Evolutionary conservation across 1,139 yeast species (phyloP).

Genomic region (Geotrichum restrictum): DNA sequence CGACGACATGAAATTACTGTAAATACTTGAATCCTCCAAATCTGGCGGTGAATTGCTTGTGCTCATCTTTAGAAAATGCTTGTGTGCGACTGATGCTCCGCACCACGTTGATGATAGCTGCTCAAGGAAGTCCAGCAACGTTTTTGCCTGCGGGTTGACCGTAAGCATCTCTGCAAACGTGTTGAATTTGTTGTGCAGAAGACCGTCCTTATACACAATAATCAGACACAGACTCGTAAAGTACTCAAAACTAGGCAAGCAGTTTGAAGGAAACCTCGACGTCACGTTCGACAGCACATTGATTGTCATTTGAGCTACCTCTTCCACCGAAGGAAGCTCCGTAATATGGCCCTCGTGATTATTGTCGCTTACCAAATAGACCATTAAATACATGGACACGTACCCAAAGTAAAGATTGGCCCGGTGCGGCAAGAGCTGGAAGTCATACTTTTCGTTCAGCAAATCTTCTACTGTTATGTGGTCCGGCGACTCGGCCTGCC

Average conservation of each 20-base stretch:
- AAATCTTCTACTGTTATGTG: neutral
- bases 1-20: slow-evolving; percentile 1
- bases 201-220: neutral
- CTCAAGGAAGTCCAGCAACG: neutral
- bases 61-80: neutral
- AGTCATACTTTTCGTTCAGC: neutral
- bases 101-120: neutral
- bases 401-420: neutral
- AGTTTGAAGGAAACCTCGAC: neutral
- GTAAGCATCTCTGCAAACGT: neutral
- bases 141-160: neutral
- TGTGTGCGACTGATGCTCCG: neutral
- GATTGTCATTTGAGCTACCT: neutral
- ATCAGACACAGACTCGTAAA: neutral
- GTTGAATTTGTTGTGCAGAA: neutral
- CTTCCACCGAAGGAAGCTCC: neutral
- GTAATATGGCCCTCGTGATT: neutral
- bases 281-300: neutral
- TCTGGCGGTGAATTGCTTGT: neutral
- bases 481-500: neutral
- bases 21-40: neutral
- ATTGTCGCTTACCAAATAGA: neutral
- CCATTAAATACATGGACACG: neutral
- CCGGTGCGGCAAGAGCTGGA: neutral
- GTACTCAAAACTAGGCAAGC: slow-evolving; percentile 1